These are phyloP conservation scores for Entomortierella parvispora DNA, from an alignment of 192 early-diverging fungal species.

Conservation along the genomic window DNA sequence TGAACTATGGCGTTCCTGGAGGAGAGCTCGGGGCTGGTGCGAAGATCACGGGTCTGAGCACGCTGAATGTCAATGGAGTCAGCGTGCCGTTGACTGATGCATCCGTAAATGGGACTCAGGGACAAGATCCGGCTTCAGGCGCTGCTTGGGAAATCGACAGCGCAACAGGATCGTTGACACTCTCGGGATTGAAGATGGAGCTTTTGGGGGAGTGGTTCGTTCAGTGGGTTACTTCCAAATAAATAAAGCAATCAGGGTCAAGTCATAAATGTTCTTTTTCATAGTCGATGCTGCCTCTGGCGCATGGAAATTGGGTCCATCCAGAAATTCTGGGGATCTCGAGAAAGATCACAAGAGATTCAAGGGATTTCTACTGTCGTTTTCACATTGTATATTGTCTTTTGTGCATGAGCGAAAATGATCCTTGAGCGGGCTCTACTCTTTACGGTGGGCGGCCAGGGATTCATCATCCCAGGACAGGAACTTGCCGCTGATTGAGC, in stretches of 20 bases:
- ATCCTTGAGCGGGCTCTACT: too few relatives aligned
- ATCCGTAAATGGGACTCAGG: neutral
- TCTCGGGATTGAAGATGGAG: slow-evolving; percentile 30
- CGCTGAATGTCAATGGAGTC: slow-evolving; percentile 30
- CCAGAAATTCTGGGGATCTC: too few relatives aligned
- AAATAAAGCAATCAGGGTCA: too few relatives aligned
- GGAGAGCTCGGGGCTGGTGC: too few relatives aligned
- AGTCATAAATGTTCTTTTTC: too few relatives aligned
- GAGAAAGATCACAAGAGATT: too few relatives aligned
- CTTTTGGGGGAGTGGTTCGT: slow-evolving; percentile 31
- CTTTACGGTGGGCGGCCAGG: slow-evolving; percentile 39
- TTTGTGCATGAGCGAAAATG: too few relatives aligned
- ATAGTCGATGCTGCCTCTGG: too few relatives aligned
- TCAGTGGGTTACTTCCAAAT: too few relatives aligned
- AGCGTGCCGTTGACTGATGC: neutral
- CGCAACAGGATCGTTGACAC: slow-evolving; percentile 20
- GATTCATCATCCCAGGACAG: slow-evolving; percentile 72
- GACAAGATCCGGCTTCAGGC: slow-evolving; percentile 22
- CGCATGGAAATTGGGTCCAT: too few relatives aligned
- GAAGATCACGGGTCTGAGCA: neutral
- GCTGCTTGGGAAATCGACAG: slow-evolving; percentile 21
- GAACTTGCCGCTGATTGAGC: slow-evolving; percentile 73
- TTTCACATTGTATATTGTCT: too few relatives aligned
- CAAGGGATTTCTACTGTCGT: too few relatives aligned
- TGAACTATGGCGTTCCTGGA: slow-evolving; percentile 27